Base-by-base conservation (phyloP, 495 filamentous ascomycete genomes). In the Chaetomium cochliodes region DNA sequence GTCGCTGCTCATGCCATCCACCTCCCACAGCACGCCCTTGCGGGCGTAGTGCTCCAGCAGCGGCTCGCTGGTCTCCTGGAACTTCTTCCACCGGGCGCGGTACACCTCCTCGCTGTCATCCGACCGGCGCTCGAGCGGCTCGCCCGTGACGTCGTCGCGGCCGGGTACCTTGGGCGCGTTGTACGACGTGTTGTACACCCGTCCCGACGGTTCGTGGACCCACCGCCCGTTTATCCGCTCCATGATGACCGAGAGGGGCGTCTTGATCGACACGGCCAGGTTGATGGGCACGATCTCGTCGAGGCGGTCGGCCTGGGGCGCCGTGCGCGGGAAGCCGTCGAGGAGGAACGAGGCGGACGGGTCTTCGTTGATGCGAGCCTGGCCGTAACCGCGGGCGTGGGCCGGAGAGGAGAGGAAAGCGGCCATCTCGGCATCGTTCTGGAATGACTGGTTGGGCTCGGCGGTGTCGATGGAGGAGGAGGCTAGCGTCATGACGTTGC, bases 311-410 rank as follows among this genome's bases (percentile, higher is more conserved):
- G 94, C 94, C 77, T 98, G 94, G 2, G 79, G 63, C 2, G 89
- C 87, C 20, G 92, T 98, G 65, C 94, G 90, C 5, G 94, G 94
- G 77, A 98, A 98, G 23, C 94, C 94, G 73, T 98, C 94, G 54
- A 98, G 88, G 65, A 98, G 87, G 75, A 98, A 98, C 18, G 91
- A 96, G 23, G 93, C 90, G 15, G 85, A 78, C 0, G 94, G 87
- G 64, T 86, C 84, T 52, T 94, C 83, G 52, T 86, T 87, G 54
- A 85, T 73, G 39, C 74, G 78, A 18, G 78, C 63, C 22, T 73
- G 76, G 18, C 69, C 70, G 41, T 68, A 71, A 46, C 66, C 70
- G 39, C 70, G 73, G 33, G 70, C 72, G 54, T 75, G 75, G 51
- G 74, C 72, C 16, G 79, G 77, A 3, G 74, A 74, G 8, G 77